Evolutionary conservation across 257 asterid species (phyloP), one percentile per base, ranked within the genome.

Genomic region (Lycium ferocissimum): DNA sequence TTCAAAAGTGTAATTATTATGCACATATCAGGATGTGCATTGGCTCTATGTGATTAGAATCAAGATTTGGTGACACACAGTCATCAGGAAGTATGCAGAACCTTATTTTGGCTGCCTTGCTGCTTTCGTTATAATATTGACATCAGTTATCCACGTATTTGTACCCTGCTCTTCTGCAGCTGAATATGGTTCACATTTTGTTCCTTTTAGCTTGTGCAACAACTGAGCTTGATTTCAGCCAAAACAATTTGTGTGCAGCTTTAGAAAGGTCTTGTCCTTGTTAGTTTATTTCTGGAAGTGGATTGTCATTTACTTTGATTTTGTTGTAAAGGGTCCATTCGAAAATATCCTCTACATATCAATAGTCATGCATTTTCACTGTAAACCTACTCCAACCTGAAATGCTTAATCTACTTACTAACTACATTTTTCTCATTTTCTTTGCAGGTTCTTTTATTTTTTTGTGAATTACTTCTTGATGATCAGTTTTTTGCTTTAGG

Each of bases 381-480:
- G 63, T 53, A 53, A 53, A 53, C 43, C 15, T 51, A 2, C 37
- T 53, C 65, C 26, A 76, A 6, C 59, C 49, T 14, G 82, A 72
- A 72, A 76, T 76, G 47, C 65, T 53, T 76, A 13, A 53, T 76
- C 82, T 53, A 4, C 47, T 14, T 51, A 26, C 47, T 53, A 76
- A 76, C 65, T 78, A 9, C 0, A 78, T 78, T 78, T 78, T 75
- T 78, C 47, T 78, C 65, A 26, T 78, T 65, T 78, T 53, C 65
- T 78, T 45, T 78, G 82, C 82, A 78, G 82, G 82, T 78, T 53
- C 5, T 17, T 53, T 78, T 78, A 22, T 76, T 37, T 49, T 49
- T 49, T 49, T 47, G 65, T 78, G 40, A 35, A 78, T 78, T 76
- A 13, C 51, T 22, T 76, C 26, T 76, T 51, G 49, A 26, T 78